Conservation (phyloP, 352 stramenopile species). For the Pythium brachiatum region DNA sequence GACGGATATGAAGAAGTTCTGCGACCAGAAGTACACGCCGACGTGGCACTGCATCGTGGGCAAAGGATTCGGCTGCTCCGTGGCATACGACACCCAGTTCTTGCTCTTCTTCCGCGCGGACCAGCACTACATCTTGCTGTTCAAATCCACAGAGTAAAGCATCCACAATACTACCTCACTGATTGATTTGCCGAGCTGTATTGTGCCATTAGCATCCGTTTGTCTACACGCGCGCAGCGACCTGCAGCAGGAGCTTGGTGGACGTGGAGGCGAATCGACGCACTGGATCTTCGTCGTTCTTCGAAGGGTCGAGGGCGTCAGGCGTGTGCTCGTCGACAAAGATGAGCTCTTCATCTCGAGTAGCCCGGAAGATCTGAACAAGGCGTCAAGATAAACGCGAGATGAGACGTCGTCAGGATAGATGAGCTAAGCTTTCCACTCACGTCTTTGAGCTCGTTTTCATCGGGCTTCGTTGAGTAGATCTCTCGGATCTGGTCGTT, state of each 20-base stretch:
- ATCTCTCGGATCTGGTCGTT: slow-evolving; percentile 89
- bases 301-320: slow-evolving; percentile 39
- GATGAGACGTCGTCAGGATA: background rate
- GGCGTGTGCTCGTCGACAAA: slow-evolving; percentile 63
- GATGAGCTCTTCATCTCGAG: slow-evolving; percentile 70
- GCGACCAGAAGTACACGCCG: slow-evolving; percentile 95
- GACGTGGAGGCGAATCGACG: slow-evolving; percentile 53
- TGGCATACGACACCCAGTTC: slow-evolving; percentile 90
- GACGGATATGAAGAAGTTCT: slow-evolving; percentile 99
- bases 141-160: slow-evolving; percentile 75
- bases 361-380: slow-evolving; percentile 61
- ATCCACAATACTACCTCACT: background rate
- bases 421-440: background rate
- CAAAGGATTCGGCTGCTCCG: slow-evolving; percentile 87
- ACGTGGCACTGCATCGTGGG: slow-evolving; percentile 95
- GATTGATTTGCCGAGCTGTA: slow-evolving; percentile 4
- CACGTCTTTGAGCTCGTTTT: slow-evolving; percentile 61
- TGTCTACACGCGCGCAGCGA: slow-evolving; percentile 13
- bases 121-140: slow-evolving; percentile 80
- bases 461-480: slow-evolving; percentile 57
- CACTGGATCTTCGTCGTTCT: slow-evolving; percentile 38
- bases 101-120: slow-evolving; percentile 86
- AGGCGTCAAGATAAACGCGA: background rate
- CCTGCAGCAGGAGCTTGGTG: slow-evolving; percentile 55
- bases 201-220: too few relatives aligned